Conservation (phyloP, 1,284 basidiomycete species). For the Rhodotorula sp. region DNA sequence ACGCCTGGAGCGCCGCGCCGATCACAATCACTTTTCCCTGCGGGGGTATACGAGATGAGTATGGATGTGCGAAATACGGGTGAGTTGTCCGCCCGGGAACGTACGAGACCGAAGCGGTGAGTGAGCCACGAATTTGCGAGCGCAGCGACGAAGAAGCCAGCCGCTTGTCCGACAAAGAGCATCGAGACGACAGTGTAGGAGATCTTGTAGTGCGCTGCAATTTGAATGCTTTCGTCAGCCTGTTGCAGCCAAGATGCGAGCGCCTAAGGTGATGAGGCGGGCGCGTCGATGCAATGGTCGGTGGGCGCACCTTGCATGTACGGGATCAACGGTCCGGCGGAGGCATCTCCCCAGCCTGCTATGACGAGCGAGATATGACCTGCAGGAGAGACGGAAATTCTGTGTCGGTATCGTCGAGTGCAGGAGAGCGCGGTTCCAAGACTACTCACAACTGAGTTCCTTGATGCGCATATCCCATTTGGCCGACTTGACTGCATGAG, state of each 20-base stretch:
- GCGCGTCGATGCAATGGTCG: too few relatives aligned
- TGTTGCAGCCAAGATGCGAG: too few relatives aligned
- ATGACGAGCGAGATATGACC: constrained; percentile 19
- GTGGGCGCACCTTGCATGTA: constrained; percentile 23
- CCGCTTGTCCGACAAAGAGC: constrained; percentile 21
- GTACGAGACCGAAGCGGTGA: constrained; percentile 18
- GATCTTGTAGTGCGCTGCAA: constrained; percentile 17
- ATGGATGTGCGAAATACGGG: too few relatives aligned
- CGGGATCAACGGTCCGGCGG: constrained; percentile 28
- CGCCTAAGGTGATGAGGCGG: too few relatives aligned
- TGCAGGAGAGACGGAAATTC: background rate
- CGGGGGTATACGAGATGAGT: background rate
- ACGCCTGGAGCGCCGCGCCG: constrained; percentile 27
- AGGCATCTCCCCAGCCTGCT: constrained; percentile 34
- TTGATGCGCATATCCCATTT: constrained; percentile 13
- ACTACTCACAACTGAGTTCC: constrained; percentile 22
- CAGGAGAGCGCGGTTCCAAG: background rate
- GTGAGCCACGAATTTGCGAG: constrained; percentile 1
- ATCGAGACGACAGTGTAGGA: constrained; percentile 15
- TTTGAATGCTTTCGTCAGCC: too few relatives aligned
- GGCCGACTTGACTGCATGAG: background rate
- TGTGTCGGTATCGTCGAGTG: background rate
- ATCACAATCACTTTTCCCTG: constrained; percentile 36
- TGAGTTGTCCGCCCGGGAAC: background rate
- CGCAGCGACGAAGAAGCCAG: constrained; percentile 19